phyloP scores from a whole-genome alignment of 2,329 filamentous ascomycete genomes.

The Drechslera avenae region DNA sequence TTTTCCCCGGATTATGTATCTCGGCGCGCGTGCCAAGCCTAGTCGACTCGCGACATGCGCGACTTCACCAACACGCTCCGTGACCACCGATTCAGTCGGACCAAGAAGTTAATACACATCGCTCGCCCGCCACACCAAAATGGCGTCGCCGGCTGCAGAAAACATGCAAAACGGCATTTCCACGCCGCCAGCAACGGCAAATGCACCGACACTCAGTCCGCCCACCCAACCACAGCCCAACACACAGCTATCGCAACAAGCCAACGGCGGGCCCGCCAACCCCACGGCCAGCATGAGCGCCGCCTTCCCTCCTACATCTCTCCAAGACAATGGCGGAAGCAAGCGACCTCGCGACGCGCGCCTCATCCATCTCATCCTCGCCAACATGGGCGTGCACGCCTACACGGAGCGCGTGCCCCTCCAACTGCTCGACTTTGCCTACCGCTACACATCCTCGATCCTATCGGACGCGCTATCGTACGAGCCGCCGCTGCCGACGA shows the following conservation, averaged over 20 bases:
- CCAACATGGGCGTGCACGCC: conserved; percentile 75
- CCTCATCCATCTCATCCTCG: conserved; percentile 78
- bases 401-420: conserved; percentile 84
- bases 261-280: conserved; percentile 24
- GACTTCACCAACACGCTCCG: conserved; percentile 3
- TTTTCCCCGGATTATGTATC: conserved; percentile 8
- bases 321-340: conserved; percentile 37
- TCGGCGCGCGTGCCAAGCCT: conserved; percentile 21
- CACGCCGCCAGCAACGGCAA: conserved; percentile 45
- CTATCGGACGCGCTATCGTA: conserved; percentile 64
- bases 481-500: conserved; percentile 32
- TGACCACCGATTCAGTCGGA: background rate
- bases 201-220: conserved; percentile 39
- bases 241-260: conserved; percentile 11
- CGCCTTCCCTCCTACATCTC: conserved; percentile 40
- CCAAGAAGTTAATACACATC: background rate
- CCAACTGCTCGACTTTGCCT: conserved; percentile 83
- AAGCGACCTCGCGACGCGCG: conserved; percentile 76
- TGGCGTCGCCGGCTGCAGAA: conserved; percentile 47
- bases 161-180: conserved; percentile 47
- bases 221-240: conserved; percentile 33
- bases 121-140: conserved; percentile 21
- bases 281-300: conserved; percentile 21
- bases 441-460: conserved; percentile 76
- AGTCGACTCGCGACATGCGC: background rate